Conservation (phyloP, 176 grass and related monocot genomes). For the Musa schizocarpa region DNA sequence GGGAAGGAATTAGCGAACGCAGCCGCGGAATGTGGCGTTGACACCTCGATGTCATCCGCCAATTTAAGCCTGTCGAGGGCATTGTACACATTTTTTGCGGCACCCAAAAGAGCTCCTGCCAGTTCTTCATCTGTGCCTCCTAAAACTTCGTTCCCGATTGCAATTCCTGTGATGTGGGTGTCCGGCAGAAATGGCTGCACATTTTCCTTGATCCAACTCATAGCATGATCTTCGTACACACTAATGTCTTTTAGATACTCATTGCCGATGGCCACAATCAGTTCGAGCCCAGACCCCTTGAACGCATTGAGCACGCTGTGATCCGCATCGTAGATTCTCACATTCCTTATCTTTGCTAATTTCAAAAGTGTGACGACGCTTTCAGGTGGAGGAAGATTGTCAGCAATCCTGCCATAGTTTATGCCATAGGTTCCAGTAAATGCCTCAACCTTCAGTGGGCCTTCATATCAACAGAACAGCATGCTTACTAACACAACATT, state of each 20-base stretch:
- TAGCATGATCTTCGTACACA: conserved; percentile 39
- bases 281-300: conserved; percentile 72
- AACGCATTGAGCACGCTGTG: conserved; percentile 80
- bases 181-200: conserved; percentile 70
- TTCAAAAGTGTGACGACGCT: conserved; percentile 69
- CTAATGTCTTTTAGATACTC: conserved; percentile 59
- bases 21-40: conserved; percentile 68
- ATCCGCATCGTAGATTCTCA: conserved; percentile 80
- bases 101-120: conserved; percentile 55
- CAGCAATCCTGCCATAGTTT: conserved; percentile 86
- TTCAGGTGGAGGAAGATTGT: conserved; percentile 75
- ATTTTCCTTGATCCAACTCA: conserved; percentile 85
- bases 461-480: conserved; percentile 27
- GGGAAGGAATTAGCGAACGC: conserved; percentile 85
- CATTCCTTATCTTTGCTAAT: conserved; percentile 77
- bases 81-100: conserved; percentile 71
- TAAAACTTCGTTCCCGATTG: conserved; percentile 83
- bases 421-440: conserved; percentile 77
- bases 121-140: conserved; percentile 55
- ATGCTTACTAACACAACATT: too few species aligned
- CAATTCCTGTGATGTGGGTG: conserved; percentile 57
- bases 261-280: conserved; percentile 55
- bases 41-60: conserved; percentile 50
- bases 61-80: conserved; percentile 57
- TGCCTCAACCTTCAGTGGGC: conserved; percentile 26